Conservation (phyloP, 2,329 filamentous ascomycete species). For the Cephalotrichum gorgonifer region DNA sequence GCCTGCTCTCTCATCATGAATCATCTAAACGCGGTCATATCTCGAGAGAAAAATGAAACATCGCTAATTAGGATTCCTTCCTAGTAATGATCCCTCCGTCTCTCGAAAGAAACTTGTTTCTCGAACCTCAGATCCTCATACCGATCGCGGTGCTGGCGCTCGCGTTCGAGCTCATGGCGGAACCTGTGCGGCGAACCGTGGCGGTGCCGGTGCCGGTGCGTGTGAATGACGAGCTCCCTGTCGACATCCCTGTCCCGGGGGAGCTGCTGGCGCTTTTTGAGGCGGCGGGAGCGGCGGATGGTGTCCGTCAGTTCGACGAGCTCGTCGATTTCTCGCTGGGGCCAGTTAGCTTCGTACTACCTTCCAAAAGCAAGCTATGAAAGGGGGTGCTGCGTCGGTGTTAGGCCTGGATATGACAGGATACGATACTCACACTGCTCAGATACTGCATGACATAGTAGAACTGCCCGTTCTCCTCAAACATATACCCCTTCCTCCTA, state of each 20-base stretch:
- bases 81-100: neutral
- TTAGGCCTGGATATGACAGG: neutral
- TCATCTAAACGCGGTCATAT: no score
- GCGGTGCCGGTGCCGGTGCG: slow-evolving; percentile 3
- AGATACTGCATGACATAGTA: slow-evolving; percentile 93
- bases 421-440: slow-evolving; percentile 10
- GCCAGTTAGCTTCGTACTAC: neutral
- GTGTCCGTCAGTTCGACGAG: slow-evolving; percentile 3
- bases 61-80: no score
- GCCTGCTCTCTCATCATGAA: no score
- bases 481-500: slow-evolving; percentile 73
- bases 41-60: neutral
- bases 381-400: neutral
- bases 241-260: neutral
- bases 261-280: neutral
- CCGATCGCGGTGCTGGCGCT: neutral
- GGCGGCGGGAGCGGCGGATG: slow-evolving; percentile 3
- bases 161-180: neutral
- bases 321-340: slow-evolving; percentile 1
- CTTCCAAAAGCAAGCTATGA: neutral
- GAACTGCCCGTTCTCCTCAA: slow-evolving; percentile 79
- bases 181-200: neutral
- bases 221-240: neutral
- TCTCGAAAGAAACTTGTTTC: neutral
- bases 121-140: neutral